These are phyloP conservation scores for Phytophthora constricta DNA, from an alignment of 352 stramenopile species.

Conservation along the genomic window DNA sequence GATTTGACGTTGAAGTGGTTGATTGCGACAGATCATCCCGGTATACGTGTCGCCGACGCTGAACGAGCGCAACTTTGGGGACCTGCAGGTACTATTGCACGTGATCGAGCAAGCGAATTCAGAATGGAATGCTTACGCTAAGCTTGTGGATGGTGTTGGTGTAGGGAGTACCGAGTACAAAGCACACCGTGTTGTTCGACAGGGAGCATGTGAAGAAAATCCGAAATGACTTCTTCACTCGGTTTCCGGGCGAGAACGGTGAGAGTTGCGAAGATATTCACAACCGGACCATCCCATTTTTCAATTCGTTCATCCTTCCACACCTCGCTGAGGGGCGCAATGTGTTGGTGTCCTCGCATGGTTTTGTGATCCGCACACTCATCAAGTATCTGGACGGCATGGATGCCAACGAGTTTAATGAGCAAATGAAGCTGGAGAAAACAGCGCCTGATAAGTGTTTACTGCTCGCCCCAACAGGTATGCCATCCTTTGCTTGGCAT, in stretches of 20 bases:
- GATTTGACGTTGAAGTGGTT: constrained; percentile 18
- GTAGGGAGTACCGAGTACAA: constrained; percentile 74
- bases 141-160: no score
- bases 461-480: constrained; percentile 77
- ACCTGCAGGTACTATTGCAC: constrained; percentile 74
- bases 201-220: constrained; percentile 79
- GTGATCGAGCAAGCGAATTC: no score
- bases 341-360: constrained; percentile 81
- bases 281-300: constrained; percentile 79
- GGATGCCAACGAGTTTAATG: constrained; percentile 75
- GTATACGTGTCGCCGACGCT: constrained; percentile 83
- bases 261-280: constrained; percentile 86
- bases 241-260: constrained; percentile 80
- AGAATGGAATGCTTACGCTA: no score
- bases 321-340: constrained; percentile 77
- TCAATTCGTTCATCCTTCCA: constrained; percentile 77
- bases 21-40: constrained; percentile 61
- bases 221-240: constrained; percentile 81
- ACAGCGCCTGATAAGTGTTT: constrained; percentile 74
- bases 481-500: not conserved
- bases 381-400: constrained; percentile 87
- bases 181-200: constrained; percentile 78
- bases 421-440: constrained; percentile 88
- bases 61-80: constrained; percentile 87
- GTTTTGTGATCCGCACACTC: constrained; percentile 87